These are phyloP conservation scores for Sphagnum tenellum DNA, from an alignment of 225 moss, liverwort and hornwort genomes.

Conservation along the genomic window DNA sequence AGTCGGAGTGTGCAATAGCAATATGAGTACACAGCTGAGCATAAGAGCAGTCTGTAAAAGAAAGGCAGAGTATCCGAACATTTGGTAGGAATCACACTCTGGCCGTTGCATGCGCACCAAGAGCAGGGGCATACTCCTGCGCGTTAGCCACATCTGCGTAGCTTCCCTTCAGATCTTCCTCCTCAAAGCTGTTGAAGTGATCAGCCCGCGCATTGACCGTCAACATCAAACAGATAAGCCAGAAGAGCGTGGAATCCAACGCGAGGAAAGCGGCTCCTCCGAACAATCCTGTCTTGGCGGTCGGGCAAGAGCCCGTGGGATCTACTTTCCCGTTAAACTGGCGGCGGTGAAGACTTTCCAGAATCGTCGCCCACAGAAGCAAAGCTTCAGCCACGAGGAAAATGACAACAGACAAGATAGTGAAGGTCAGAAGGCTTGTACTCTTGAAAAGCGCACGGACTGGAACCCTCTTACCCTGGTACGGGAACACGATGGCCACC, in stretches of 20 bases:
- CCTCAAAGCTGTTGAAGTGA: slow-evolving; percentile 38
- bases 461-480: slow-evolving; percentile 53
- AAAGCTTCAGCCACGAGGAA: slow-evolving; percentile 62
- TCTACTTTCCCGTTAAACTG: slow-evolving; percentile 26
- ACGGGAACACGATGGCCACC: slow-evolving; percentile 56
- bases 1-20: too few relatives aligned
- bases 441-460: slow-evolving; percentile 42
- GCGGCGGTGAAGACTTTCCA: slow-evolving; percentile 50
- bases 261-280: slow-evolving; percentile 92
- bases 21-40: too few relatives aligned
- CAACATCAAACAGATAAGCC: slow-evolving; percentile 80
- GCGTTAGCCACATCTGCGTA: slow-evolving; percentile 44
- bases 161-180: slow-evolving; percentile 49
- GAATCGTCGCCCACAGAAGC: slow-evolving; percentile 65
- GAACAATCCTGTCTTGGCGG: slow-evolving; percentile 80
- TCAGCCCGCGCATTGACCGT: slow-evolving; percentile 61
- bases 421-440: slow-evolving; percentile 62
- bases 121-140: too few relatives aligned
- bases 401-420: slow-evolving; percentile 41
- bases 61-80: too few relatives aligned
- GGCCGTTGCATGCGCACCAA: too few relatives aligned
- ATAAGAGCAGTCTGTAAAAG: too few relatives aligned
- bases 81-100: too few relatives aligned
- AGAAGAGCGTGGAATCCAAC: slow-evolving; percentile 90
- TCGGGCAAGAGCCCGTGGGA: slow-evolving; percentile 42